These are phyloP conservation scores for Coniferiporia weirii DNA, from an alignment of 1,284 basidiomycete genomes.

Conservation along the genomic window DNA sequence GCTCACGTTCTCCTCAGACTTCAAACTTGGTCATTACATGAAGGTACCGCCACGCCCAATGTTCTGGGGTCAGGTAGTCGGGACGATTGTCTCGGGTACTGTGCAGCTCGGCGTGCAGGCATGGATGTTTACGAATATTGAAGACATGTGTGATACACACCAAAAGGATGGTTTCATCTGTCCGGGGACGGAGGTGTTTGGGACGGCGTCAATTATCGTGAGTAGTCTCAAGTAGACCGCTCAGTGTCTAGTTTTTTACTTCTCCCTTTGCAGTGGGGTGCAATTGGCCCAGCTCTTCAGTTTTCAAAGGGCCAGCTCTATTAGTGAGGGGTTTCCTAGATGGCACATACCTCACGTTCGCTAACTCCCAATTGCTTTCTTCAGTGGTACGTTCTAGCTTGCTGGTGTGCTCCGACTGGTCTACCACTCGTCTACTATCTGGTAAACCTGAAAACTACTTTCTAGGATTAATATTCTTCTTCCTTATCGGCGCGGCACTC, in stretches of 20 bases:
- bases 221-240: background rate
- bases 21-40: slow-evolving; percentile 31
- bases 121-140: slow-evolving; percentile 34
- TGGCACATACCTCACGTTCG: too few species aligned
- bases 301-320: slow-evolving; percentile 39
- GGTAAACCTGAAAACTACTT: background rate
- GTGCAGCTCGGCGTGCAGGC: slow-evolving; percentile 30
- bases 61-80: slow-evolving; percentile 35
- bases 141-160: slow-evolving; percentile 18
- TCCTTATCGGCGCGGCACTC: slow-evolving; percentile 48
- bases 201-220: slow-evolving; percentile 23
- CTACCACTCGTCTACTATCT: too few species aligned
- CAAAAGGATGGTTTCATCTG: slow-evolving; percentile 36
- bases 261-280: slow-evolving; percentile 30
- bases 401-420: background rate
- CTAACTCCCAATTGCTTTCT: background rate
- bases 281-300: slow-evolving; percentile 36
- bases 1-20: slow-evolving; percentile 32
- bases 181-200: slow-evolving; percentile 37
- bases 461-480: slow-evolving; percentile 40
- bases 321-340: slow-evolving; percentile 19
- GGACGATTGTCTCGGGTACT: slow-evolving; percentile 32
- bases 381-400: background rate
- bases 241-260: background rate
- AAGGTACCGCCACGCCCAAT: slow-evolving; percentile 30